These are phyloP conservation scores for Mucuna pruriens DNA, from an alignment of 306 rosid genomes.

Conservation along the genomic window DNA sequence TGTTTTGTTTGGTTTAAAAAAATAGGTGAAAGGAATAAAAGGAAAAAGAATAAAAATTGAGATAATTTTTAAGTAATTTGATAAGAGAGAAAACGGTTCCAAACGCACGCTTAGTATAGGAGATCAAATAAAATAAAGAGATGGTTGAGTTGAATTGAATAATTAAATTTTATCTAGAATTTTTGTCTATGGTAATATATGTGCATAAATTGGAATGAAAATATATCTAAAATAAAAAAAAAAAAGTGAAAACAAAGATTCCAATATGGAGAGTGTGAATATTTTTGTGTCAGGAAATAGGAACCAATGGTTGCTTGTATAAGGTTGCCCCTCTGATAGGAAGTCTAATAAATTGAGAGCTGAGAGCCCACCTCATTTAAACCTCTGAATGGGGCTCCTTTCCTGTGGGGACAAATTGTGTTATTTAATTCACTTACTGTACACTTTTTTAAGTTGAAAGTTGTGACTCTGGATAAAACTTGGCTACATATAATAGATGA, in stretches of 20 bases:
- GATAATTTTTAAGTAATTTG: too few species aligned
- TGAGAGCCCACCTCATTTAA: constrained; percentile 22
- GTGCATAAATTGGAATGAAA: not conserved
- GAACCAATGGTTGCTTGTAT: constrained; percentile 23
- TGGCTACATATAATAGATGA: not conserved
- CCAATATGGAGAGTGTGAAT: too few species aligned
- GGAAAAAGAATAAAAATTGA: too few species aligned
- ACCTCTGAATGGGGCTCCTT: constrained; percentile 5
- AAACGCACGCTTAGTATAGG: too few species aligned
- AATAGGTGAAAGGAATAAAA: too few species aligned
- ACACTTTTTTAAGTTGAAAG: not conserved
- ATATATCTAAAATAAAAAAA: not conserved
- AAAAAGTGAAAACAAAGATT: not conserved
- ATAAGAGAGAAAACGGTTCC: too few species aligned
- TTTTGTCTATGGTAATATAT: not conserved
- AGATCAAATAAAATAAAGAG: not conserved
- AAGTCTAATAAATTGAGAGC: not conserved
- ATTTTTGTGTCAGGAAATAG: not conserved
- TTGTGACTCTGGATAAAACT: constrained; percentile 3
- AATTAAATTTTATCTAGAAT: not conserved
- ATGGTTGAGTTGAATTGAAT: not conserved
- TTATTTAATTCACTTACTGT: not conserved
- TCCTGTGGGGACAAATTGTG: not conserved
- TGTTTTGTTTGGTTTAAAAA: too few species aligned
- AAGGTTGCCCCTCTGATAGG: constrained; percentile 10